Evolutionary conservation across 768 basidiomycete species (phyloP).

Genomic region (Tubosaeta brunneosetosa): DNA sequence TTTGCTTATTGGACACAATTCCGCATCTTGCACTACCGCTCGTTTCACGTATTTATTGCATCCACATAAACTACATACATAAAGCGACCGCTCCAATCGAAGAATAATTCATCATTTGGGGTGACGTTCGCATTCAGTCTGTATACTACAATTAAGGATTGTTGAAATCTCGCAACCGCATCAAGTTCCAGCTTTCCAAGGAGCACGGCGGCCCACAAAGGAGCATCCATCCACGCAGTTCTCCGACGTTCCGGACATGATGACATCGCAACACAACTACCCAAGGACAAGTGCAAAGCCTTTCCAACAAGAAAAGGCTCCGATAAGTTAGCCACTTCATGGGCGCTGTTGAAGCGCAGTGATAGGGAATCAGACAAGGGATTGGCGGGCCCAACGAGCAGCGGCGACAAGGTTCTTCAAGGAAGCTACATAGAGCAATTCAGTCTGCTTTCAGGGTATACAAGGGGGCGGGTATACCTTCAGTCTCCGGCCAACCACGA

Average conservation of each 20-base stretch:
- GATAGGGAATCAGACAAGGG: conserved; percentile 50
- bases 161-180: conserved; percentile 63
- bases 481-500: conserved; percentile 97
- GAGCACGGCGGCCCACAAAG: conserved; percentile 26
- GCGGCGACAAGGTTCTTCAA: conserved; percentile 83
- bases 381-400: conserved; percentile 89
- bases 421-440: conserved; percentile 44
- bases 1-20: background rate
- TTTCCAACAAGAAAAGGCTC: conserved; percentile 23
- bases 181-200: conserved; percentile 23
- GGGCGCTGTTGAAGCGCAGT: conserved; percentile 91
- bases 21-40: background rate
- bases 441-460: conserved; percentile 3
- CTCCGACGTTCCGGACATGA: conserved; percentile 21
- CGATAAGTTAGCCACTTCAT: conserved; percentile 60
- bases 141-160: conserved; percentile 48
- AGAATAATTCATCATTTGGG: background rate
- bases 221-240: conserved; percentile 16
- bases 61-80: too few species aligned
- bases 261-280: conserved; percentile 43
- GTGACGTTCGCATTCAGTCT: conserved; percentile 6
- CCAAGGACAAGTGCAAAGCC: conserved; percentile 47
- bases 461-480: conserved; percentile 41
- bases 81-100: background rate
- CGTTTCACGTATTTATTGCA: background rate